Evolutionary conservation across 2,329 filamentous ascomycete genomes (phyloP).

Genomic region (Didymella pinodella): DNA sequence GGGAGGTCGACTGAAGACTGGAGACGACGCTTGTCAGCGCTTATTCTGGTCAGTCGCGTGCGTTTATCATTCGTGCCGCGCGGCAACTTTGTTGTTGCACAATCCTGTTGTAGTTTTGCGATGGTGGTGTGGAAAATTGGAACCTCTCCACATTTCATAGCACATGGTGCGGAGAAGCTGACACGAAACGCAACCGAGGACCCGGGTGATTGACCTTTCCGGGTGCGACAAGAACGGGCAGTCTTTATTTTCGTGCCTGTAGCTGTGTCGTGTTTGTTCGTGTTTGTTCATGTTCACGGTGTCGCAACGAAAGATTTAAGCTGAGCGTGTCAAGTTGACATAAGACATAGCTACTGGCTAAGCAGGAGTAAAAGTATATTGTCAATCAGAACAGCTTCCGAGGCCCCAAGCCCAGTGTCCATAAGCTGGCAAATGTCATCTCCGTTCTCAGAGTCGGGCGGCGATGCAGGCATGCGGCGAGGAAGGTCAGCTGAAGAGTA

Average conservation of each 20-base stretch:
- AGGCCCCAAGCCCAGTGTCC: neutral
- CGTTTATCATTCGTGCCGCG: neutral
- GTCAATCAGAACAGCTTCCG: neutral
- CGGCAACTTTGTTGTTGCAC: conserved; percentile 1
- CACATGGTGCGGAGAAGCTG: conserved; percentile 8
- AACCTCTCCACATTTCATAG: conserved; percentile 18
- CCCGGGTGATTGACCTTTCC: neutral
- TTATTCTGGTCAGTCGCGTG: neutral
- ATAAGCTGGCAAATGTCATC: neutral
- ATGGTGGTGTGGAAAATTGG: conserved; percentile 19
- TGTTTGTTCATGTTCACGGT: neutral
- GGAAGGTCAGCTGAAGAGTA: neutral
- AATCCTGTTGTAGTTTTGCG: conserved; percentile 3
- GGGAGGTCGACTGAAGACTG: neutral
- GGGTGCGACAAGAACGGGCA: neutral
- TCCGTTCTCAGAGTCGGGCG: neutral
- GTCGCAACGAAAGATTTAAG: neutral
- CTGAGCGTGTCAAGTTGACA: neutral
- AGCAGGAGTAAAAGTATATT: neutral
- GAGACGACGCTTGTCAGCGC: neutral
- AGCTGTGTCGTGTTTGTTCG: neutral
- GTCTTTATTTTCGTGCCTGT: neutral
- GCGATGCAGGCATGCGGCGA: neutral
- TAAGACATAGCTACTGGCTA: neutral
- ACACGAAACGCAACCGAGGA: conserved; percentile 2